Evolutionary conservation across 768 basidiomycete species (phyloP).

Genomic region (Infundibulicybe gibba): DNA sequence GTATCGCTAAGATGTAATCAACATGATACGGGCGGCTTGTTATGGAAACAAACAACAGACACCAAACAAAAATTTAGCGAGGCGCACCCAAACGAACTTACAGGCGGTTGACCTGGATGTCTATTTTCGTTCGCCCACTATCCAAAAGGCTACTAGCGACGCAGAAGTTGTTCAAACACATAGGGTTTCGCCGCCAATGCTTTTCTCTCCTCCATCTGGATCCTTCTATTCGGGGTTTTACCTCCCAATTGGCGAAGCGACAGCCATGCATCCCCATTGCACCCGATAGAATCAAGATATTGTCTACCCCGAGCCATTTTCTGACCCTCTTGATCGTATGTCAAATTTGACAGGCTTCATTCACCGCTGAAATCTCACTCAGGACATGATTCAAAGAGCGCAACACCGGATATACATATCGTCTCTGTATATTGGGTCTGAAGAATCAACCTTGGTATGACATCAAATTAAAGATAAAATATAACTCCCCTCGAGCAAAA

Average conservation of each 20-base stretch:
- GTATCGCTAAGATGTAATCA: no score
- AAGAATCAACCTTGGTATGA: slow-evolving; percentile 76
- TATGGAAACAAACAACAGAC: no score
- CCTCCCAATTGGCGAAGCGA: slow-evolving; percentile 25
- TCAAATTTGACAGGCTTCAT: slow-evolving; percentile 3
- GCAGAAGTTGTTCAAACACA: no score
- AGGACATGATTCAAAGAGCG: slow-evolving; percentile 81
- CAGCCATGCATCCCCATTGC: slow-evolving; percentile 49
- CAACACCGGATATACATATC: slow-evolving; percentile 83
- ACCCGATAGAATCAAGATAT: slow-evolving; percentile 46
- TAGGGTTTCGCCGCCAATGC: slow-evolving; percentile 9
- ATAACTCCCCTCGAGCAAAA: background rate
- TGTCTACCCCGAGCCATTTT: slow-evolving; percentile 58
- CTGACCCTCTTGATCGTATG: slow-evolving; percentile 47
- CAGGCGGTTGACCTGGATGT: no score
- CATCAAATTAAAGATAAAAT: background rate
- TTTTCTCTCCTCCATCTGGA: slow-evolving; percentile 23
- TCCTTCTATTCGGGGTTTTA: slow-evolving; percentile 32
- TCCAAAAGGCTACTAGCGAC: no score
- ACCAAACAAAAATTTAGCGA: no score
- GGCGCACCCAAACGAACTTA: no score
- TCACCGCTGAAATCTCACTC: slow-evolving; percentile 1
- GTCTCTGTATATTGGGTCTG: slow-evolving; percentile 81
- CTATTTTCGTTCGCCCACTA: no score
- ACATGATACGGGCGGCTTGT: no score